These are phyloP conservation scores for Drechslerella dactyloides DNA, from an alignment of 2,329 filamentous ascomycete species.

Conservation along the genomic window DNA sequence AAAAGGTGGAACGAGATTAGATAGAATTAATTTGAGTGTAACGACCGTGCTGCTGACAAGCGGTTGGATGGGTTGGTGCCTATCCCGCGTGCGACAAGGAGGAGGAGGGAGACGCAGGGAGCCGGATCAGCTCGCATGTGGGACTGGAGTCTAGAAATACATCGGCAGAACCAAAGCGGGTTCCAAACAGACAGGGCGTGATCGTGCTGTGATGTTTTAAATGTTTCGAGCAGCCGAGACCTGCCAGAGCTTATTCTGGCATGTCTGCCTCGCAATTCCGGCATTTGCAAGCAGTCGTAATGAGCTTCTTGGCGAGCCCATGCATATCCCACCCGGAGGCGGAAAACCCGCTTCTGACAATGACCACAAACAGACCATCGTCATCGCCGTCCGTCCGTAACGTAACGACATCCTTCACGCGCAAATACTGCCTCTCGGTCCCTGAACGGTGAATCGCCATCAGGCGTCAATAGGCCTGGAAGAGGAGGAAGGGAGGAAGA, in stretches of 20 bases:
- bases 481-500: not conserved
- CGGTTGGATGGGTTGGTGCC: not conserved
- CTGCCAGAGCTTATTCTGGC: not conserved
- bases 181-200: too few species aligned
- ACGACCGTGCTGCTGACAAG: not conserved
- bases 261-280: conserved; percentile 21
- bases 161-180: not conserved
- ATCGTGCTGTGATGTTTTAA: not conserved
- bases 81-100: not conserved
- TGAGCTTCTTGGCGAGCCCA: conserved; percentile 9
- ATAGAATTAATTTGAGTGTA: not conserved
- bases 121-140: not conserved
- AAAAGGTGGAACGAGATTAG: not conserved
- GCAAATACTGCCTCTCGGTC: not conserved
- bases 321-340: conserved; percentile 6
- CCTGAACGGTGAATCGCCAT: not conserved
- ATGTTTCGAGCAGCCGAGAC: not conserved
- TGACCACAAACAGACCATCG: not conserved
- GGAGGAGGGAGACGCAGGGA: not conserved
- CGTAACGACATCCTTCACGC: not conserved
- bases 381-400: not conserved
- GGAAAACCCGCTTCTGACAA: not conserved
- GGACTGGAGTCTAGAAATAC: not conserved
- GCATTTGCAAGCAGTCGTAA: conserved; percentile 30
- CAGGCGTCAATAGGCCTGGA: not conserved